Conservation (phyloP, 2,329 filamentous ascomycete species). For the Aureobasidium leucospermi region DNA sequence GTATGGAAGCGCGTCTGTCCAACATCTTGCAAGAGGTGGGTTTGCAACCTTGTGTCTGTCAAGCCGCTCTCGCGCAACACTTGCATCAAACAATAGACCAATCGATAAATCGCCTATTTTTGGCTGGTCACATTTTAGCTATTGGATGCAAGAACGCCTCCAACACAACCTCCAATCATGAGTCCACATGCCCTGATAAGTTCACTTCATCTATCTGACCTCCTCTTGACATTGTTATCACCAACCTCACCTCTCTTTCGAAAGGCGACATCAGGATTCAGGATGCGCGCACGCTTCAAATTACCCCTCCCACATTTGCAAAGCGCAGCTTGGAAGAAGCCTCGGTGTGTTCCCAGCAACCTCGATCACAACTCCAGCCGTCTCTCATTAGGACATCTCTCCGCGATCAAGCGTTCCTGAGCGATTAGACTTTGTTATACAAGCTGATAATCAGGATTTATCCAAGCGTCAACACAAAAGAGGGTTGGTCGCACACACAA, state of each 20-base stretch:
- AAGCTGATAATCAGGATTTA: neutral
- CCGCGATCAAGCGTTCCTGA: neutral
- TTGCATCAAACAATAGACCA: neutral
- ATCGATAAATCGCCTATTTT: neutral
- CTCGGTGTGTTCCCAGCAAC: neutral
- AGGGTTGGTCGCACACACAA: neutral
- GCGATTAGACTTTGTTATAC: neutral
- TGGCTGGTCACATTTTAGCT: neutral
- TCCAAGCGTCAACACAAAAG: neutral
- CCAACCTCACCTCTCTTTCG: neutral
- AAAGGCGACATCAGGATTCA: too few relatives aligned
- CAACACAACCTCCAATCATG: neutral
- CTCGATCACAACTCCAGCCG: neutral
- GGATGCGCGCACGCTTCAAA: neutral
- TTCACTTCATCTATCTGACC: neutral
- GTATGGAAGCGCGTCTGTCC: neutral
- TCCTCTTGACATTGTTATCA: neutral
- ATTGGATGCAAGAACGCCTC: constrained; percentile 10
- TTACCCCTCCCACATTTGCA: too few relatives aligned
- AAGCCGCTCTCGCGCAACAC: neutral
- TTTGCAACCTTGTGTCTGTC: neutral
- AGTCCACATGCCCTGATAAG: neutral
- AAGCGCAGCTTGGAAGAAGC: neutral
- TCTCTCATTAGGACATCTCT: neutral
- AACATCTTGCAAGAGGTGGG: neutral